These are phyloP conservation scores for Huiozyma sinensis DNA, from an alignment of 805 yeast genomes.

Conservation along the genomic window DNA sequence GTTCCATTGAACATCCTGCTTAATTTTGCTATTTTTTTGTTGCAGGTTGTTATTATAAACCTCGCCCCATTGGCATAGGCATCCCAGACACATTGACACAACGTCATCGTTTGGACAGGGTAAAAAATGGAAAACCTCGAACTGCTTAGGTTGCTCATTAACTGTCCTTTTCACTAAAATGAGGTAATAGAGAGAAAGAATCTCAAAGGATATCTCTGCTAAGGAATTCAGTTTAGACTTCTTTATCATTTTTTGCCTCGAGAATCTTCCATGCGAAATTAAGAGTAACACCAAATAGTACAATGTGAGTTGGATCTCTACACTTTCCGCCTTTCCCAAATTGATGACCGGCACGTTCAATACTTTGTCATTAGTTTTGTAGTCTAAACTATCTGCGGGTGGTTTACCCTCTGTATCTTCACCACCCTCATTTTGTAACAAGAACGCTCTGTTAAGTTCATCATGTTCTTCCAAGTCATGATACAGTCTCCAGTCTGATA, in stretches of 20 bases:
- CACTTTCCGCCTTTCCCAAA: conserved; percentile 16
- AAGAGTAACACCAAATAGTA: conserved; percentile 14
- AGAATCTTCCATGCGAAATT: not conserved
- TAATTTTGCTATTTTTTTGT: not conserved
- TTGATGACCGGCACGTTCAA: not conserved
- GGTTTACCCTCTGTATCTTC: not conserved
- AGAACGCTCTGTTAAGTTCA: not conserved
- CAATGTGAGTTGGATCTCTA: conserved; percentile 23
- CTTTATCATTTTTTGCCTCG: no score
- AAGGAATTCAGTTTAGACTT: not conserved
- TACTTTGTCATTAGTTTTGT: not conserved
- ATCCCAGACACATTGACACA: conserved; percentile 16
- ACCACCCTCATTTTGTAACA: not conserved
- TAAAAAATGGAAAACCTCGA: conserved; percentile 16
- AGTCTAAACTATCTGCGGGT: no score
- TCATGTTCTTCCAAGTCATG: conserved; percentile 20
- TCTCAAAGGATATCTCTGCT: conserved; percentile 21
- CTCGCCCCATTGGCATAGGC: conserved; percentile 6
- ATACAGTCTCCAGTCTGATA: conserved; percentile 18
- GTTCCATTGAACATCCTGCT: conserved; percentile 13
- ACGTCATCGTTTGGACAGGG: conserved; percentile 22
- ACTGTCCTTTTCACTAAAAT: conserved; percentile 11
- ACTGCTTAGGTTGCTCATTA: conserved; percentile 14
- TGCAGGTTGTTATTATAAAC: not conserved
- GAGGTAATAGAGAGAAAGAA: conserved; percentile 23